Evolutionary conservation across 306 rosid genomes (phyloP).

Genomic region (Canavalia gladiata): DNA sequence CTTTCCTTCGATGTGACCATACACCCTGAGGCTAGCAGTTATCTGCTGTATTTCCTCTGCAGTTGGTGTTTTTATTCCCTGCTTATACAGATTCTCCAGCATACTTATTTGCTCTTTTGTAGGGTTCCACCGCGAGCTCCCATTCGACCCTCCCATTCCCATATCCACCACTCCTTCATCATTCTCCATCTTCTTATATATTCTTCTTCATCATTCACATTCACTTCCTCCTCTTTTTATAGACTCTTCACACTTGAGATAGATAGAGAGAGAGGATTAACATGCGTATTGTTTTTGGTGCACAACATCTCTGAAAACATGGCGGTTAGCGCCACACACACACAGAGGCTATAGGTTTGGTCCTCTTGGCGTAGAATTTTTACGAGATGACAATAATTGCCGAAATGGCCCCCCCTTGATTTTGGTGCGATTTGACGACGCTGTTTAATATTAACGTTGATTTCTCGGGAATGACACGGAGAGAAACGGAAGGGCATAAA

Average conservation of each 20-base stretch:
- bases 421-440: conserved; percentile 52
- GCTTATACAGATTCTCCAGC: conserved; percentile 79
- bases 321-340: conserved; percentile 71
- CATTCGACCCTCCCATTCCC: conserved; percentile 37
- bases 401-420: conserved; percentile 37
- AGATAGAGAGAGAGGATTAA: conserved; percentile 63
- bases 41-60: conserved; percentile 86
- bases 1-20: conserved; percentile 93
- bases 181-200: conserved; percentile 32
- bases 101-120: conserved; percentile 85
- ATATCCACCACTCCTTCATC: not conserved
- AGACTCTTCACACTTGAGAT: conserved; percentile 41
- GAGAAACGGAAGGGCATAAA: conserved; percentile 53
- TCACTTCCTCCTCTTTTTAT: conserved; percentile 48
- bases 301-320: conserved; percentile 91
- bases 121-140: conserved; percentile 83
- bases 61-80: conserved; percentile 85
- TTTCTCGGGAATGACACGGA: conserved; percentile 77
- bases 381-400: conserved; percentile 51
- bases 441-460: conserved; percentile 48
- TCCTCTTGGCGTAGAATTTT: conserved; percentile 42
- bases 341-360: conserved; percentile 52
- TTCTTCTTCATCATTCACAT: no score
- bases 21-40: conserved; percentile 66
- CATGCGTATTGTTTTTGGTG: conserved; percentile 98